Evolutionary conservation across 2,329 filamentous ascomycete genomes (phyloP).

Genomic region (Neocatenulostroma microsporum): DNA sequence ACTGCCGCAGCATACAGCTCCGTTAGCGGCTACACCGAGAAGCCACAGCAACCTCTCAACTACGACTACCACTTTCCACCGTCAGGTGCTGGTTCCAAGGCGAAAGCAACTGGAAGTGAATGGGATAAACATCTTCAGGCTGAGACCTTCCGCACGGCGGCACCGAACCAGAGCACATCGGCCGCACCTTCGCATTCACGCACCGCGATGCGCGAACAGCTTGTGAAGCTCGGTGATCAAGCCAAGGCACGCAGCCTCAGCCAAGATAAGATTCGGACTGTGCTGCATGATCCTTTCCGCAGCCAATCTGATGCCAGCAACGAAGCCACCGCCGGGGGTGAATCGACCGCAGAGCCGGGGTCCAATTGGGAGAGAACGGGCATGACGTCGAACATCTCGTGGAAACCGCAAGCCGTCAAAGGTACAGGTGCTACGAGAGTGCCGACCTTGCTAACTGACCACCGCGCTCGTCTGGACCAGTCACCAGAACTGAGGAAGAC

Average conservation of each 20-base stretch:
- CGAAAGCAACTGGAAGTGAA: too few relatives aligned
- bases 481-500: constrained; percentile 2
- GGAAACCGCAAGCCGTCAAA: neutral
- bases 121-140: too few relatives aligned
- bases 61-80: constrained; percentile 9
- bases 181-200: constrained; percentile 5
- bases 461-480: neutral
- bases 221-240: constrained; percentile 23
- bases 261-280: constrained; percentile 22
- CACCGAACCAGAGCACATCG: neutral
- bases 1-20: neutral
- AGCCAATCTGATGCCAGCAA: constrained; percentile 2
- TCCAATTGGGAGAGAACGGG: too few relatives aligned
- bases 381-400: too few relatives aligned
- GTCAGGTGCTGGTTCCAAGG: neutral
- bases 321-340: neutral
- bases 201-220: constrained; percentile 21
- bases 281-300: constrained; percentile 27
- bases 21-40: neutral
- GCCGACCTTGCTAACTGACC: too few relatives aligned
- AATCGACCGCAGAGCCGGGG: too few relatives aligned
- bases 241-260: constrained; percentile 22
- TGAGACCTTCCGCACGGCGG: too few relatives aligned
- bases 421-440: neutral
- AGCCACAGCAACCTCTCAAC: constrained; percentile 1